A percentile compares a stretch with the other conserved stretches of the same genome.
Conservation (phyloP, 371 early-diverging fungal genomes). For the Nematocida homosporus region DNA sequence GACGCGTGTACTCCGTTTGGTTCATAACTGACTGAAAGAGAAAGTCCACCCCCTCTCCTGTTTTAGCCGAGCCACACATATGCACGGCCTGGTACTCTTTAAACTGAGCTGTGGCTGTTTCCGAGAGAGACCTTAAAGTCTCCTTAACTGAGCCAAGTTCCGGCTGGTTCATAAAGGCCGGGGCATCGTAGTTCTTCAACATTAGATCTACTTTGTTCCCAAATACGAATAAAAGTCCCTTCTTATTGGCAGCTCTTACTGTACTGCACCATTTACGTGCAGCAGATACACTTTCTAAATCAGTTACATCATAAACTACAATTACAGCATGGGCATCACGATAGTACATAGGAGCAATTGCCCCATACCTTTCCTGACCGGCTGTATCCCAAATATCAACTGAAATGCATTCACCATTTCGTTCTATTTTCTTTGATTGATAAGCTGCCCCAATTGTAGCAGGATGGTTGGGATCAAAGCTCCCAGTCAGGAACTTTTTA, state of each 20-base stretch:
- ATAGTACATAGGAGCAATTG: constrained; percentile 89
- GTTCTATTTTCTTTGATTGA: constrained; percentile 82
- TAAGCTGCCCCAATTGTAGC: constrained; percentile 99
- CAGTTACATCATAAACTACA: constrained; percentile 87
- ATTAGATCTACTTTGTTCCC: constrained; percentile 52
- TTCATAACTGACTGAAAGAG: constrained; percentile 27
- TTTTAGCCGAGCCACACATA: constrained; percentile 49
- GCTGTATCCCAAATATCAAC: constrained; percentile 82
- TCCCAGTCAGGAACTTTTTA: constrained; percentile 82
- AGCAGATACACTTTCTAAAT: constrained; percentile 81
- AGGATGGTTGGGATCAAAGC: constrained; percentile 93
- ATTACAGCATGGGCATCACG: constrained; percentile 89
- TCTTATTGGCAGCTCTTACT: constrained; percentile 75
- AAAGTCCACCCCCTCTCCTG: constrained; percentile 36
- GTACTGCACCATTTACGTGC: constrained; percentile 86
- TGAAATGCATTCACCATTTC: constrained; percentile 81
- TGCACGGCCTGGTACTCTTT: constrained; percentile 22
- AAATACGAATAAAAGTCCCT: constrained; percentile 70
- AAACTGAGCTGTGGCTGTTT: constrained; percentile 5
- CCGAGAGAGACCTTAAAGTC: constrained; percentile 8
- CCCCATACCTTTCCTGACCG: constrained; percentile 86
- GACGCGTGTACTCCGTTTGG: constrained; percentile 16
- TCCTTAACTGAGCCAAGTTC: constrained; percentile 1
- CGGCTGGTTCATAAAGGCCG: neutral
- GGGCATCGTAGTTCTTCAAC: neutral